Evolutionary conservation across 345 rosid genomes (phyloP).

Genomic region (Carallia brachiata): DNA sequence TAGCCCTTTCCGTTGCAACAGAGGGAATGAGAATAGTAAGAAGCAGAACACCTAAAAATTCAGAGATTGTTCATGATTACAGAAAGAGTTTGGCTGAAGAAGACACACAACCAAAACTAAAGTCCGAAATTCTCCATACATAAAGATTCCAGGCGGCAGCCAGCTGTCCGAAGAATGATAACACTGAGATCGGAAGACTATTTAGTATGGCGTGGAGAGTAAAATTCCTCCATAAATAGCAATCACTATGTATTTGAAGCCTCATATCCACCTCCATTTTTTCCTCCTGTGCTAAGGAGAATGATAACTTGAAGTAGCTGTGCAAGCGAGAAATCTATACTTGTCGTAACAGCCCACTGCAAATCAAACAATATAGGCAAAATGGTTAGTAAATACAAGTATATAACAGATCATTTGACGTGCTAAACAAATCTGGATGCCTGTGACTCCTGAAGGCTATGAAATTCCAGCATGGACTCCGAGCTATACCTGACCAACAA

Average conservation of each 20-base stretch:
- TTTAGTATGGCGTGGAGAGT: conserved; percentile 72
- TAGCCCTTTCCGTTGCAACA: conserved; percentile 80
- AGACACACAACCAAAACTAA: neutral
- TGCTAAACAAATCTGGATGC: neutral
- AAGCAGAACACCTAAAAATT: conserved; percentile 61
- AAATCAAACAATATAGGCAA: conserved; percentile 16
- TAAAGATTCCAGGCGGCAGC: conserved; percentile 92
- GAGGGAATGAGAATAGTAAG: conserved; percentile 76
- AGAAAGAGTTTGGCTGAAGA: neutral
- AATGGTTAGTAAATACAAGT: conserved; percentile 13
- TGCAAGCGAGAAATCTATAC: conserved; percentile 65
- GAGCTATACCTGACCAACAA: conserved; percentile 77
- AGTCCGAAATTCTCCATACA: conserved; percentile 37
- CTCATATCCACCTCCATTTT: conserved; percentile 85
- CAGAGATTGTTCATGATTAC: neutral
- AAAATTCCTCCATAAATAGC: conserved; percentile 72
- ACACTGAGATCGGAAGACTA: conserved; percentile 72
- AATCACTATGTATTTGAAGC: conserved; percentile 76
- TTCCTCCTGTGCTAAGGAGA: conserved; percentile 89
- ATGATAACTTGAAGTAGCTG: conserved; percentile 65
- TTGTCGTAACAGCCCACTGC: conserved; percentile 92
- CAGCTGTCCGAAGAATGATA: conserved; percentile 82
- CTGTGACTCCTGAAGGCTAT: neutral
- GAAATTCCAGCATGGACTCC: conserved; percentile 10
- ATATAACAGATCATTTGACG: conserved; percentile 2